Conservation (phyloP, 1,139 yeast species). For the Arxiozyma telluris region DNA sequence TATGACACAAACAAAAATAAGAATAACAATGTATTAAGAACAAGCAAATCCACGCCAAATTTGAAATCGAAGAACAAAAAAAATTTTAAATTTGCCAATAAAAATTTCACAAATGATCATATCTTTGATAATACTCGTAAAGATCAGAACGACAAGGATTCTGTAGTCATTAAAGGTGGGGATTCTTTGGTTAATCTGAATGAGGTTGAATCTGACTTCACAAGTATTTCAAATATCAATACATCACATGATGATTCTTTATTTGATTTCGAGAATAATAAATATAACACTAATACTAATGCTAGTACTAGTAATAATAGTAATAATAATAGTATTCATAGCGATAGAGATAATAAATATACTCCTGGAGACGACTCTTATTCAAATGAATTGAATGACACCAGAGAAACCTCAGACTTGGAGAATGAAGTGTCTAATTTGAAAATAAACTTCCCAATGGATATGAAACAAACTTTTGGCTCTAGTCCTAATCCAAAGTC, state of each 20-base stretch:
- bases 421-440: background rate
- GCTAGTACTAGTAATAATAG: too few relatives aligned
- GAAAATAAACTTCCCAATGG: background rate
- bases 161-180: too few relatives aligned
- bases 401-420: background rate
- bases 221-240: background rate
- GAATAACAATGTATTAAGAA: slow-evolving; percentile 1
- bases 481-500: too few relatives aligned
- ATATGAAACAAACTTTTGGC: background rate
- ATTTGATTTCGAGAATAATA: background rate
- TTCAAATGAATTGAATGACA: background rate
- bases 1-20: background rate
- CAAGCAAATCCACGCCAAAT: slow-evolving; percentile 21
- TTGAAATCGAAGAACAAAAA: slow-evolving; percentile 2
- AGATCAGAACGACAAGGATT: too few relatives aligned
- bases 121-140: too few relatives aligned
- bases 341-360: background rate
- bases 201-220: background rate
- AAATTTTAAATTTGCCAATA: background rate
- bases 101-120: background rate
- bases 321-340: background rate
- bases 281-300: background rate
- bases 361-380: background rate
- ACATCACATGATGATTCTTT: background rate
- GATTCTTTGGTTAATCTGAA: too few relatives aligned